Conservation (phyloP, 345 rosid species). For the Boechera retrofracta region DNA sequence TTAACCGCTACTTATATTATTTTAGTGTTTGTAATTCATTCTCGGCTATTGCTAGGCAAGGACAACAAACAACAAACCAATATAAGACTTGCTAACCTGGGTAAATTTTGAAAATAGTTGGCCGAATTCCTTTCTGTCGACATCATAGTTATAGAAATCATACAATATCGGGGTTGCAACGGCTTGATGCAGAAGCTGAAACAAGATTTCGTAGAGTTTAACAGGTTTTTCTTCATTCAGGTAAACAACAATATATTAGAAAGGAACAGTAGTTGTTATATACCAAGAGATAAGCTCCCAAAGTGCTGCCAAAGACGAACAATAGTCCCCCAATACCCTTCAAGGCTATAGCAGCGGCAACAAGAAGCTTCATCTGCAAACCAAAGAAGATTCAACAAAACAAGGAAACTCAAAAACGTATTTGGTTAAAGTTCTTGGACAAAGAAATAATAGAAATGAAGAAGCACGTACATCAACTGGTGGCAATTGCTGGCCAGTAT, state of each 20-base stretch:
- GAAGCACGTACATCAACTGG: conserved; percentile 52
- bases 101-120: conserved; percentile 61
- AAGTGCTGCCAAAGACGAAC: conserved; percentile 66
- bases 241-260: neutral
- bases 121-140: conserved; percentile 57
- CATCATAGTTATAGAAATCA: conserved; percentile 79
- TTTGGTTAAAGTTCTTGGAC: neutral
- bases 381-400: conserved; percentile 4
- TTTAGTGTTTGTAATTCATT: neutral
- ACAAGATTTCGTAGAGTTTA: neutral
- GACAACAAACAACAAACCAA: neutral
- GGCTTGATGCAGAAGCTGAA: conserved; percentile 71
- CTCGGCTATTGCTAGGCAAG: neutral
- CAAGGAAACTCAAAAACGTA: conserved; percentile 17
- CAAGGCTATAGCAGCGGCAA: conserved; percentile 59
- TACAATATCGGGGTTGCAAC: conserved; percentile 56
- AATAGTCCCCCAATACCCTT: conserved; percentile 74
- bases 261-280: conserved; percentile 15
- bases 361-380: conserved; percentile 54
- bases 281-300: conserved; percentile 85
- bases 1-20: neutral
- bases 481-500: conserved; percentile 62
- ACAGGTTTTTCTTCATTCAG: neutral
- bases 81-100: conserved; percentile 50
- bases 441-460: neutral